Base-by-base conservation (phyloP, 2,329 filamentous ascomycete species). In the Rugonectria rugulosa region DNA sequence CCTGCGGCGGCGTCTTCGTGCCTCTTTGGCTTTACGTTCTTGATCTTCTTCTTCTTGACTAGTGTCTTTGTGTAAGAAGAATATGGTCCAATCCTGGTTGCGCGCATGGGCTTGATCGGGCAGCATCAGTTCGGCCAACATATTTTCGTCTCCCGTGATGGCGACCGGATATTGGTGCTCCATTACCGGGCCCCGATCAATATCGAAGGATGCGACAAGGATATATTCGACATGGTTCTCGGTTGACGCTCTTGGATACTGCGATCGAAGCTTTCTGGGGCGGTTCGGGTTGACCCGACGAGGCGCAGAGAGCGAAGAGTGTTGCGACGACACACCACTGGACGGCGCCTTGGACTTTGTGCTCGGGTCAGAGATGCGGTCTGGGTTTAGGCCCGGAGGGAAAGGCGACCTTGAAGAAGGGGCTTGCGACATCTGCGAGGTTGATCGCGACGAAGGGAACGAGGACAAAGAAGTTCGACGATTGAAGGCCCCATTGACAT, bases 221-320 rank as follows among this genome's bases (percentile, higher is more conserved):
- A 99, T 98, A 71, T 98, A 99, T 73, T 99, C 95, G 76, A 99
- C 95, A 88, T 99, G 95, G 68, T 95, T 96, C 72, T 98, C 89
- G 6, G 80, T 79, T 10, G 86, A 84, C 53, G 88, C 82, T n/a
- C 86, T 81, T 14, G 90, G 90, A 68, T 92, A 93, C 68, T 92
- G 90, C 17, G 90, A 90, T 53, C 86, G 88, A 69, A 88, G 75
- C 69, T 82, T 86, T 65, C 82, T 81, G 15, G 77, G 73, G 5
- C 81, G 79, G 50, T 80, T 78, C 29, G 79, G 76, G 60, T 81
- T 75, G 56, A 79, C 66, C 72, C 81, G 73, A 62, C 80, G 75
- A 54, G 81, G 73, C 58, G 74, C 76, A 59, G 83, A 81, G 57
- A 90, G 70, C 34, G 85, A 82, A 64, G 88, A 81, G 74, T 89